Evolutionary conservation across 352 stramenopile genomes (phyloP).

Genomic region (Phytophthora melonis): DNA sequence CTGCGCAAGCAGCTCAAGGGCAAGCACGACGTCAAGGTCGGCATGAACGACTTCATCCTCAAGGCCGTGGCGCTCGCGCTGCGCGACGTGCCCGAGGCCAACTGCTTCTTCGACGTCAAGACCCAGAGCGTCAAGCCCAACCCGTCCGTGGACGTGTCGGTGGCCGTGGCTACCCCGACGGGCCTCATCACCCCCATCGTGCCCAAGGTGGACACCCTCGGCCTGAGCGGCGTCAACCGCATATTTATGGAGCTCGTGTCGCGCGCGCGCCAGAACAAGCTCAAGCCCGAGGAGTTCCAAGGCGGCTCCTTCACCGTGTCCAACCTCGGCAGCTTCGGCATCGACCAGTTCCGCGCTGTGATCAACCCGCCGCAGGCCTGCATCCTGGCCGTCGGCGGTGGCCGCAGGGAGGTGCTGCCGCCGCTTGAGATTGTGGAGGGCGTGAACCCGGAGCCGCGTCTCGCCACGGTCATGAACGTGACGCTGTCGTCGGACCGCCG

Average conservation of each 20-base stretch:
- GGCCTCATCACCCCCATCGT: constrained; percentile 99
- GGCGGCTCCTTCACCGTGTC: constrained; percentile 99
- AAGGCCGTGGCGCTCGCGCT: constrained; percentile 97
- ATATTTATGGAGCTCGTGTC: constrained; percentile 98
- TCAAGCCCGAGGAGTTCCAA: constrained; percentile 99
- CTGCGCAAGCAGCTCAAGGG: constrained; percentile 95
- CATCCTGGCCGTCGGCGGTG: constrained; percentile 98
- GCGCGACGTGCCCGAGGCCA: constrained; percentile 96
- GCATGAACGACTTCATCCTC: constrained; percentile 99
- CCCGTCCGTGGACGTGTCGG: constrained; percentile 95
- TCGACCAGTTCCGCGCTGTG: constrained; percentile 98
- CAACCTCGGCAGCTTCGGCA: constrained; percentile 99
- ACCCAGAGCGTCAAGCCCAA: constrained; percentile 83
- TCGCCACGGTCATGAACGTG: constrained; percentile 96
- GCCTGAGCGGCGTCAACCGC: constrained; percentile 94
- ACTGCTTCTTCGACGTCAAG: constrained; percentile 81
- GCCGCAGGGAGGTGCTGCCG: constrained; percentile 87
- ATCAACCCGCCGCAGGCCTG: constrained; percentile 99
- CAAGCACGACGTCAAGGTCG: constrained; percentile 96
- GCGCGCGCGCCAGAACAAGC: constrained; percentile 95
- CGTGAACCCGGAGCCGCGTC: constrained; percentile 82
- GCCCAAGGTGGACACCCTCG: constrained; percentile 92
- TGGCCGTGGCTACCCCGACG: constrained; percentile 97
- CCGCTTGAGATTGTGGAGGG: constrained; percentile 52
- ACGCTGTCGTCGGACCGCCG: constrained; percentile 97